Evolutionary conservation across 139 green algal genomes (phyloP).

Genomic region (Monoraphidium neglectum): DNA sequence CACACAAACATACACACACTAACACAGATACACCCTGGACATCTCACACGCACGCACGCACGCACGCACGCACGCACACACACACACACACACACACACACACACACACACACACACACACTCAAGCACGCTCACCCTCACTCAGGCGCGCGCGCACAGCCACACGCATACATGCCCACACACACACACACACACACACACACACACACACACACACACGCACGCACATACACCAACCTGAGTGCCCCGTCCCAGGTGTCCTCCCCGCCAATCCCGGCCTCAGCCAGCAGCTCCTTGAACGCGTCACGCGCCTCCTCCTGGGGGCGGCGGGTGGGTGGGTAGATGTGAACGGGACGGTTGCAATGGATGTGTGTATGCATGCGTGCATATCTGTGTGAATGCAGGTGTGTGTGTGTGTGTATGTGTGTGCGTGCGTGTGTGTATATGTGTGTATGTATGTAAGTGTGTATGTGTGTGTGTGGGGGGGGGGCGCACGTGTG

Average conservation of each 20-base stretch:
- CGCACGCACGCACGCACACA: not conserved
- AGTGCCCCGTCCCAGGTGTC: slow-evolving; percentile 83
- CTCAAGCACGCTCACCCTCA: not conserved
- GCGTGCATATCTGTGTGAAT: slow-evolving; percentile 6
- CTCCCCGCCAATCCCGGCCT: not conserved
- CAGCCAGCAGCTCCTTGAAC: slow-evolving; percentile 84
- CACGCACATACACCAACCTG: slow-evolving; percentile 79
- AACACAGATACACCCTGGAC: too few relatives aligned
- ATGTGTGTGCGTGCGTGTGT: not conserved
- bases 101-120: not conserved
- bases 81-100: not conserved
- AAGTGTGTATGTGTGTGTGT: not conserved
- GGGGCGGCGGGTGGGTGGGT: not conserved
- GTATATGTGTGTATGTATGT: not conserved
- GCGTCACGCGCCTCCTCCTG: slow-evolving; percentile 80
- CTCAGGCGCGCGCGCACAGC: not conserved
- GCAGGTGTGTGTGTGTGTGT: not conserved
- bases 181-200: slow-evolving; percentile 86
- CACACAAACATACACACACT: too few relatives aligned
- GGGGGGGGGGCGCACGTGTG: too few relatives aligned
- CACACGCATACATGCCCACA: too few relatives aligned
- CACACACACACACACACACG: slow-evolving; percentile 69
- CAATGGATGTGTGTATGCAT: slow-evolving; percentile 11
- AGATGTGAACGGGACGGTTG: not conserved
- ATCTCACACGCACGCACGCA: not conserved